A percentile compares a stretch with the other conserved stretches of the same genome.
These are phyloP conservation scores for Chrysoporthe puriensis DNA, from an alignment of 2,329 filamentous ascomycete species.

Conservation along the genomic window DNA sequence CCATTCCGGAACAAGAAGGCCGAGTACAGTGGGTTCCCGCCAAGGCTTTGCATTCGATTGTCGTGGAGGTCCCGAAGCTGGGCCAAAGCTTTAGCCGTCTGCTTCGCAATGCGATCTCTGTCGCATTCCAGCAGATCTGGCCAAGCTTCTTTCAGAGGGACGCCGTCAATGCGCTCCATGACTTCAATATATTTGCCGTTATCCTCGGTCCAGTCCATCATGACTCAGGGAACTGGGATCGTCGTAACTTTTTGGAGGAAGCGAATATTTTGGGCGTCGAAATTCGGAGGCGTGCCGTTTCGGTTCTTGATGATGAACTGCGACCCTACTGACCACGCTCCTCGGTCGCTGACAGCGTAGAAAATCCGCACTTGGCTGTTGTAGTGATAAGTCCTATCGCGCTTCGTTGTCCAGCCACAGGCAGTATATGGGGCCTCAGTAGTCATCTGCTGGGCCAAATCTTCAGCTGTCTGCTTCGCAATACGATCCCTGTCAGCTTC, in stretches of 20 bases:
- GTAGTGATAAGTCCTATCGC: no score
- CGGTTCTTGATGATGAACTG: not conserved
- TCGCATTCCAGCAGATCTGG: no score
- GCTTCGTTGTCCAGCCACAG: no score
- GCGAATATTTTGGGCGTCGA: not conserved
- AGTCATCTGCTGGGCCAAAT: no score
- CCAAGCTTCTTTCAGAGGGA: no score
- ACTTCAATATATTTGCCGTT: not conserved
- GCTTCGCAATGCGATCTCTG: no score
- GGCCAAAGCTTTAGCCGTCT: no score
- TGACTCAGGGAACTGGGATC: not conserved
- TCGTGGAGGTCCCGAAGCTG: not conserved
- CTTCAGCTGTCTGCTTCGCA: no score
- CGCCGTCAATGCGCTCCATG: not conserved
- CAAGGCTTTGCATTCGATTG: not conserved
- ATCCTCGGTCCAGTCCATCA: not conserved
- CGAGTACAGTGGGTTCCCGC: not conserved
- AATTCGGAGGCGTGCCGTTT: not conserved
- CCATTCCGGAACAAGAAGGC: not conserved
- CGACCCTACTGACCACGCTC: not conserved
- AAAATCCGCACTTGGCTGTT: not conserved
- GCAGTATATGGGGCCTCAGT: no score
- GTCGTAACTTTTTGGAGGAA: not conserved
- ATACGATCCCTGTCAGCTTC: no score
- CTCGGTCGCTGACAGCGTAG: not conserved